Base-by-base conservation (phyloP, 2,329 filamentous ascomycete species). In the Dichotomopilus funicola region DNA sequence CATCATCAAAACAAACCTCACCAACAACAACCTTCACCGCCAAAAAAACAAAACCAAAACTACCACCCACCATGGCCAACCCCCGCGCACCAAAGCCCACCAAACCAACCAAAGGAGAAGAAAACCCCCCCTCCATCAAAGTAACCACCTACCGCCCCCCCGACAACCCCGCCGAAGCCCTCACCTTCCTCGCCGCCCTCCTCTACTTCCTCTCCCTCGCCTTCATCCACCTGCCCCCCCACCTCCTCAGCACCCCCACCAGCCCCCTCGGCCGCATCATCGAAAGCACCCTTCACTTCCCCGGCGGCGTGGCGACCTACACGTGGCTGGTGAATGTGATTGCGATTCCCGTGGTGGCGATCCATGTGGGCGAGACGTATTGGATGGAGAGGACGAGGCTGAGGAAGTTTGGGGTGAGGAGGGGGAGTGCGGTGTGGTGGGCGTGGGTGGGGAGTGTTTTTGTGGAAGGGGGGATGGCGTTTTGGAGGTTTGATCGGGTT, bases 361-460 rank as follows among this genome's bases (percentile, higher is more conserved):
- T 89, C 10, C 92, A 96, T 70, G 27, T 76, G 0, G 56, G 70
- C 3, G 92, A 96, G 74, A 71, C 77, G n/a, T 71, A 71, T 45
- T 72, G 75, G 66, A 73, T 86, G 62, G 77, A 79, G 59, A 69
- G 66, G 43, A 73, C 71, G 49, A 70, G 76, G 56, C 66, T 83
- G 57, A 64, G 63, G 53, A 77, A 67, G 65, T 75, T 78, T 60
- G 75, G 76, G 6, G 75, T 85, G 9, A 19, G 69, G 56, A 67
- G 70, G 37, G 73, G 75, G 6, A 71, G 70, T 6, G 45, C 44
- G n/a, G 61, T 79, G 11, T 86, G 83, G 81, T 76, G 71, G 68
- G 61, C 71, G 52, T 87, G 83, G 83, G 67, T 79, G 36, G 63
- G 60, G 5, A 76, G 72, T 44, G 75, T 75, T 49, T 78, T 83